Conservation (phyloP, 2,329 filamentous ascomycete species). For the Colletotrichum lentis region DNA sequence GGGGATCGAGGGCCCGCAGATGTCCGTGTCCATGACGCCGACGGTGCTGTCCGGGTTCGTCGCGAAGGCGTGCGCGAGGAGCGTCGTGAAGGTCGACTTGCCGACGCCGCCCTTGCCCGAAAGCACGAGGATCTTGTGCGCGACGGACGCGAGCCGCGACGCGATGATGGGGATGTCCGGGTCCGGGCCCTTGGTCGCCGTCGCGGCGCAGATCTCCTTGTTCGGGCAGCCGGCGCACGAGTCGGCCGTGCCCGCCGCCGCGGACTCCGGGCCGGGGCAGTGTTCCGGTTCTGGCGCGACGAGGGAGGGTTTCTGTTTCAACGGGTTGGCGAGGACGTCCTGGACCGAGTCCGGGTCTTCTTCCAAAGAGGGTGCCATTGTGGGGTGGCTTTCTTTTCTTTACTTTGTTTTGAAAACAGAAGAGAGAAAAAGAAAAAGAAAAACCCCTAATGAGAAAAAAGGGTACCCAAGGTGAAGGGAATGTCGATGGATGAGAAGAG, state of each 20-base stretch:
- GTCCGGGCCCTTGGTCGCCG: slow-evolving; percentile 90
- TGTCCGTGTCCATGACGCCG: slow-evolving; percentile 97
- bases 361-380: slow-evolving; percentile 85
- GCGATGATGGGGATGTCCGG: slow-evolving; percentile 92
- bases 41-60: slow-evolving; percentile 80
- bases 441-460: no score
- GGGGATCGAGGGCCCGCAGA: slow-evolving; percentile 93
- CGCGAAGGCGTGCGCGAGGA: slow-evolving; percentile 90
- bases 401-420: no score
- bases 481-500: background rate
- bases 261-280: slow-evolving; percentile 88
- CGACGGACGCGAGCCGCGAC: slow-evolving; percentile 79
- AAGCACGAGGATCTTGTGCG: slow-evolving; percentile 91
- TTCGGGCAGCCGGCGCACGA: slow-evolving; percentile 96
- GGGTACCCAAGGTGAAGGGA: slow-evolving; percentile 1
- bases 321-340: slow-evolving; percentile 77
- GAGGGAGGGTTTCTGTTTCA: slow-evolving; percentile 81
- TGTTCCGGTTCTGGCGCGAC: slow-evolving; percentile 97
- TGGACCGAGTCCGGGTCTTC: slow-evolving; percentile 77
- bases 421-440: no score
- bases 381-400: slow-evolving; percentile 22
- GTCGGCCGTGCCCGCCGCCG: slow-evolving; percentile 74
- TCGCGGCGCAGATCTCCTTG: slow-evolving; percentile 89
- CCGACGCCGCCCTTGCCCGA: slow-evolving; percentile 97
- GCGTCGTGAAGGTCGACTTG: slow-evolving; percentile 90